These are phyloP conservation scores for Calonectria honghensis DNA, from an alignment of 2,329 filamentous ascomycete genomes.

Conservation along the genomic window DNA sequence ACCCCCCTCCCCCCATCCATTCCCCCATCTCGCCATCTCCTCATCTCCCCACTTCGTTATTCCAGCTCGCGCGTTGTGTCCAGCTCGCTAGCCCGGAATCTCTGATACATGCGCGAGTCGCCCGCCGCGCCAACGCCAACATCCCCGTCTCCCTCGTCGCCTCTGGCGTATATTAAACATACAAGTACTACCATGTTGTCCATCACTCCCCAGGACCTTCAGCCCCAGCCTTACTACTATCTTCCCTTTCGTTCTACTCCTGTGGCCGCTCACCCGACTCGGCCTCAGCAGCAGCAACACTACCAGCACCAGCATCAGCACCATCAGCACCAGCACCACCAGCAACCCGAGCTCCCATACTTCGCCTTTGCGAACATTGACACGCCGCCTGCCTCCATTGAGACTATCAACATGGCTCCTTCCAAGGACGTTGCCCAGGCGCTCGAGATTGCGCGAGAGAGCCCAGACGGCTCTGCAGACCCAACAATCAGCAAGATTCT, in stretches of 20 bases:
- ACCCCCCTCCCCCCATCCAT: constrained; percentile 47
- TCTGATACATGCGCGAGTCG: constrained; percentile 57
- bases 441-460: constrained; percentile 85
- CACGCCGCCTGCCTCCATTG: constrained; percentile 42
- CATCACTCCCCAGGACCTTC: constrained; percentile 54
- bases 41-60: constrained; percentile 45
- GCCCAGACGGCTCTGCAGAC: constrained; percentile 79
- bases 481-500: constrained; percentile 78
- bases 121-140: constrained; percentile 48
- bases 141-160: constrained; percentile 53
- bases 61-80: constrained; percentile 50
- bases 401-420: constrained; percentile 44
- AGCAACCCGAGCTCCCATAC: constrained; percentile 49
- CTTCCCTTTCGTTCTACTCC: constrained; percentile 42
- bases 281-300: constrained; percentile 31
- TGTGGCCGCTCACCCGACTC: constrained; percentile 19
- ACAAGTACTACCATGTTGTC: constrained; percentile 57
- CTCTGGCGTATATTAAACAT: constrained; percentile 54
- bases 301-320: constrained; percentile 38
- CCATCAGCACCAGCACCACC: constrained; percentile 37
- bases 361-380: constrained; percentile 47
- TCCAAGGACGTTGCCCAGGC: constrained; percentile 75
- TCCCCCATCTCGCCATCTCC: constrained; percentile 49
- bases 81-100: constrained; percentile 54
- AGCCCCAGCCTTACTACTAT: constrained; percentile 53